A percentile compares a stretch with the other conserved stretches of the same genome.
Conservation (phyloP, 352 stramenopile species). For the Globisporangium canariense region DNA sequence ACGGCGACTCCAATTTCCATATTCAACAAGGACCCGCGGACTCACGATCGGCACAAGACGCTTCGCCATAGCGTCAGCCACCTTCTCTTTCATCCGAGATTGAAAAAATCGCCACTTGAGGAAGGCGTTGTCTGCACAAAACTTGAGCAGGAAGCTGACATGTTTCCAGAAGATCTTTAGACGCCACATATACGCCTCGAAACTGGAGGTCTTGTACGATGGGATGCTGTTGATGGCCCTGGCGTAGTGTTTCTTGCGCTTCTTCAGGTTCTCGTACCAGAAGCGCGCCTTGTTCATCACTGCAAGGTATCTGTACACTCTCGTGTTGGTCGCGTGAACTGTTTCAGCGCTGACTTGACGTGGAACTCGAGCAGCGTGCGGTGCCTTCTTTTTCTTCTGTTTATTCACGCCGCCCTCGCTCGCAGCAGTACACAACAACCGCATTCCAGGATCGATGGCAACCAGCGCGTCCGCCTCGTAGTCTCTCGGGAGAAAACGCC, state of each 20-base stretch:
- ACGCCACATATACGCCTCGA: neutral
- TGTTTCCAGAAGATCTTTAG: constrained; percentile 7
- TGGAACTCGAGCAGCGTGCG: neutral
- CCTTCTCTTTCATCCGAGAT: too few relatives aligned
- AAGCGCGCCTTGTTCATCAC: constrained; percentile 10
- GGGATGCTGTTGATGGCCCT: neutral
- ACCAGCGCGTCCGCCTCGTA: constrained; percentile 4
- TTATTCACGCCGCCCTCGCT: neutral
- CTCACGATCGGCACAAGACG: too few relatives aligned
- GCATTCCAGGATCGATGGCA: too few relatives aligned
- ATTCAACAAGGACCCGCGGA: too few relatives aligned
- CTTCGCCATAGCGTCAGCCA: too few relatives aligned
- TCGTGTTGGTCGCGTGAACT: neutral
- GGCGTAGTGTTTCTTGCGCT: neutral
- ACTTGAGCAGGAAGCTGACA: constrained; percentile 6
- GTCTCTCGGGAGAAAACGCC: neutral
- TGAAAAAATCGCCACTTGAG: too few relatives aligned
- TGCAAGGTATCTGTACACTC: constrained; percentile 8
- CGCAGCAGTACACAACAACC: constrained; percentile 9
- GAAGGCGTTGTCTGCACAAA: too few relatives aligned
- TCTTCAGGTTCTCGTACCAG: too few relatives aligned
- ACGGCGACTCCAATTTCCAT: too few relatives aligned
- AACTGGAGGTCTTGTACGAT: constrained; percentile 8
- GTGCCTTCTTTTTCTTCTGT: neutral
- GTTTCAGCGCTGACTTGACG: neutral